A percentile compares a stretch with the other conserved stretches of the same genome.
Conservation (phyloP, 2,329 filamentous ascomycete species). For the Macrophomina pseudophaseolina region DNA sequence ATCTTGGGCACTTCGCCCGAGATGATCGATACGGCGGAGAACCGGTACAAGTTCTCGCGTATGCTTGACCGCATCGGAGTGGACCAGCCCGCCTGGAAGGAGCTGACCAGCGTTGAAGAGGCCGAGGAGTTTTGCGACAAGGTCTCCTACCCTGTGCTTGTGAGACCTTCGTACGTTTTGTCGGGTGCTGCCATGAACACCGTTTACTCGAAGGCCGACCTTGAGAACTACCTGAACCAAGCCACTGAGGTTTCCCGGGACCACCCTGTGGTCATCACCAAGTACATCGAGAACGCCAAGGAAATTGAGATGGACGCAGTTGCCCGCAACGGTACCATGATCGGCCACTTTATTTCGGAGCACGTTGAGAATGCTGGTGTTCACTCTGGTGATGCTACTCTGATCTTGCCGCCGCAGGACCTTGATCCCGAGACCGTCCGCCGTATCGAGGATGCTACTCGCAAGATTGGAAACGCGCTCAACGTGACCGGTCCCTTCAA, state of each 20-base stretch:
- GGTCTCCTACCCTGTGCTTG: constrained; percentile 91
- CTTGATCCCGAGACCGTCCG: constrained; percentile 85
- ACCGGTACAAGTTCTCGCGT: constrained; percentile 97
- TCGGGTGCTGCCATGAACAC: constrained; percentile 99
- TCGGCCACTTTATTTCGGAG: constrained; percentile 97
- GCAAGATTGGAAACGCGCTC: constrained; percentile 90
- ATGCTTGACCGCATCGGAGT: constrained; percentile 95
- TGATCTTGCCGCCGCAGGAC: constrained; percentile 94
- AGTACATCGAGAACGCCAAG: constrained; percentile 99
- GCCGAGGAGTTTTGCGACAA: constrained; percentile 84
- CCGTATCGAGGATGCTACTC: constrained; percentile 91
- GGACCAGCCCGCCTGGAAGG: constrained; percentile 98
- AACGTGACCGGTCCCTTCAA: constrained; percentile 98
- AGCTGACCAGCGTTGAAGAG: constrained; percentile 92
- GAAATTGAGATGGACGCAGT: constrained; percentile 99
- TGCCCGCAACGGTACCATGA: constrained; percentile 83
- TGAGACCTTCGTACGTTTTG: constrained; percentile 94
- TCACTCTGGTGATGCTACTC: constrained; percentile 94
- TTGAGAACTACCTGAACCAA: constrained; percentile 86
- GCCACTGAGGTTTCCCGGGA: constrained; percentile 92
- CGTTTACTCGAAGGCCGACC: constrained; percentile 92
- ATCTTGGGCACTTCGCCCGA: constrained; percentile 95
- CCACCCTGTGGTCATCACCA: constrained; percentile 97
- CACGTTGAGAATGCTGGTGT: constrained; percentile 99
- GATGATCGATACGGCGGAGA: constrained; percentile 98